A percentile compares a stretch with the other conserved stretches of the same genome.
These are phyloP conservation scores for Xerocomellus chrysenteron DNA, from an alignment of 768 basidiomycete genomes.

Conservation along the genomic window DNA sequence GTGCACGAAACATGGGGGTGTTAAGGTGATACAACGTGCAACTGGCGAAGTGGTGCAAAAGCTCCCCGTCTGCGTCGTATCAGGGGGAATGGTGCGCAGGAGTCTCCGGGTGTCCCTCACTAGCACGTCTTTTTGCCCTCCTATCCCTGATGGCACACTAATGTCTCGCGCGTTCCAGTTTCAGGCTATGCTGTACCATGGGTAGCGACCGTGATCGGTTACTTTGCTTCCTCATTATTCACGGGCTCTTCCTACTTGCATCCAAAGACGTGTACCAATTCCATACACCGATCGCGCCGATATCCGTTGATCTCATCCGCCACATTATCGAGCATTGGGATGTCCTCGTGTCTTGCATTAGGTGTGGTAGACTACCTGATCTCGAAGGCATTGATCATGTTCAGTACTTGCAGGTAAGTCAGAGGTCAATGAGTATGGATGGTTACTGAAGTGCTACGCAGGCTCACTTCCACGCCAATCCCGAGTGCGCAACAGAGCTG, in stretches of 20 bases:
- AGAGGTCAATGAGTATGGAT: no score
- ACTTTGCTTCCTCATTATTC: constrained; percentile 20
- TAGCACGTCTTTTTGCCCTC: neutral
- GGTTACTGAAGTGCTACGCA: neutral
- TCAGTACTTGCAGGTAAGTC: constrained; percentile 13
- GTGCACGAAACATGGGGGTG: neutral
- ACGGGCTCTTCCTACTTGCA: constrained; percentile 22
- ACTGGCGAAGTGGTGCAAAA: neutral
- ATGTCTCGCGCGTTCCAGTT: constrained; percentile 3
- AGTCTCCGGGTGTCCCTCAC: neutral
- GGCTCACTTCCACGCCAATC: constrained; percentile 13
- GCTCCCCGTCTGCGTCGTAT: constrained; percentile 6
- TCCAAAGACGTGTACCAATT: constrained; percentile 1
- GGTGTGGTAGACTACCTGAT: constrained; percentile 14
- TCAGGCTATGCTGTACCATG: constrained; percentile 13
- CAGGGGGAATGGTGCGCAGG: constrained; percentile 1
- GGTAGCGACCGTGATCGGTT: constrained; percentile 13
- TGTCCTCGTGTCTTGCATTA: constrained; percentile 15
- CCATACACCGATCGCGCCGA: neutral
- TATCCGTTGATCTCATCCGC: constrained; percentile 14
- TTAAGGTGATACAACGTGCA: constrained; percentile 7
- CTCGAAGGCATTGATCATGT: constrained; percentile 11
- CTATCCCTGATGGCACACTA: neutral
- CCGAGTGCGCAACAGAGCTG: constrained; percentile 16
- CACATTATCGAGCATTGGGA: constrained; percentile 18